Conservation (phyloP, 2,329 filamentous ascomycete genomes). For the Bipolaris zeicola region DNA sequence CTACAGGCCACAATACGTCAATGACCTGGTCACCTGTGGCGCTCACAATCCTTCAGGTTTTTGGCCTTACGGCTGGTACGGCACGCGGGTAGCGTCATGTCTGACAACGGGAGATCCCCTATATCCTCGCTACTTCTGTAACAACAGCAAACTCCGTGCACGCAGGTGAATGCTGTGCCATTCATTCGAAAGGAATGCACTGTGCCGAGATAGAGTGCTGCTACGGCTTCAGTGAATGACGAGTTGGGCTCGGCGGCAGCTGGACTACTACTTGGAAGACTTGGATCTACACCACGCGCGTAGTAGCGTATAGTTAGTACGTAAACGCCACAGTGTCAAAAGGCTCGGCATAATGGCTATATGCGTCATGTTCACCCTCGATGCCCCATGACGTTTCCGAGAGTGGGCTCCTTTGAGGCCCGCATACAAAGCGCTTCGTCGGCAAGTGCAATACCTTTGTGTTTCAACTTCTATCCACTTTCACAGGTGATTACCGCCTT, state of each 20-base stretch:
- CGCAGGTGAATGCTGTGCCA: background rate
- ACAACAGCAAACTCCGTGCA: background rate
- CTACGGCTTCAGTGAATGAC: background rate
- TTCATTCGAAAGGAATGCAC: background rate
- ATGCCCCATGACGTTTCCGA: slow-evolving; percentile 25
- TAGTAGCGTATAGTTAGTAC: slow-evolving; percentile 16
- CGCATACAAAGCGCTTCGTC: slow-evolving; percentile 33
- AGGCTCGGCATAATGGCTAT: slow-evolving; percentile 14
- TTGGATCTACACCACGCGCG: slow-evolving; percentile 9
- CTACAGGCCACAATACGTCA: slow-evolving; percentile 39
- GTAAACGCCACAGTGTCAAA: slow-evolving; percentile 23
- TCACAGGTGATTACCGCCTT: background rate
- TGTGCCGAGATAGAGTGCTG: background rate
- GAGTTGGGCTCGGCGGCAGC: background rate
- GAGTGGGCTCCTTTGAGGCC: slow-evolving; percentile 13
- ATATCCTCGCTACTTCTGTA: slow-evolving; percentile 6
- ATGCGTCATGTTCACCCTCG: slow-evolving; percentile 22
- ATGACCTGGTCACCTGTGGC: slow-evolving; percentile 41
- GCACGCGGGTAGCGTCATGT: slow-evolving; percentile 22
- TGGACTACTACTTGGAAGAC: slow-evolving; percentile 3
- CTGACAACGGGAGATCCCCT: background rate
- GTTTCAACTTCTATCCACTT: slow-evolving; percentile 16
- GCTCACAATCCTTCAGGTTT: slow-evolving; percentile 35
- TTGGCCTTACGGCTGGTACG: slow-evolving; percentile 30
- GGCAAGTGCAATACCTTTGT: slow-evolving; percentile 17